Conservation (phyloP, 352 stramenopile species). For the Globisporangium alternatum region DNA sequence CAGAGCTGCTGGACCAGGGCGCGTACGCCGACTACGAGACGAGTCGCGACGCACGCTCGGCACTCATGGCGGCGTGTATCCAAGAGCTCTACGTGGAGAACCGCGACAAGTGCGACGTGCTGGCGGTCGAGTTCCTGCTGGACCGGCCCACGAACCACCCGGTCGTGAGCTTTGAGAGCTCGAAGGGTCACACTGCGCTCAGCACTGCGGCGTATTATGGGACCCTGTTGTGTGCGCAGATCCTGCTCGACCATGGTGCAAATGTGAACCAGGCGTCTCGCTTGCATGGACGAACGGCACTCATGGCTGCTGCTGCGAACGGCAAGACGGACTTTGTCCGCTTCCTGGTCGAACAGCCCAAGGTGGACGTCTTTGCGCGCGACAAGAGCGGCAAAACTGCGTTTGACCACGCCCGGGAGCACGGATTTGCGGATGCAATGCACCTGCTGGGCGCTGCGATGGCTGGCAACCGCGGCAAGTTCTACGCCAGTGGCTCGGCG, state of each 20-base stretch:
- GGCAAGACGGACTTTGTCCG: constrained; percentile 47
- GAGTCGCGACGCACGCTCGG: constrained; percentile 27
- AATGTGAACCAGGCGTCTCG: constrained; percentile 41
- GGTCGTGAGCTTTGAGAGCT: constrained; percentile 65
- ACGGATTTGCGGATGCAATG: constrained; percentile 29
- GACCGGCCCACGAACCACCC: constrained; percentile 47
- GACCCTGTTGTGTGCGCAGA: constrained; percentile 44
- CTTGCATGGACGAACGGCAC: constrained; percentile 33
- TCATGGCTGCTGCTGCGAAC: constrained; percentile 59
- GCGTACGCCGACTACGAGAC: constrained; percentile 74
- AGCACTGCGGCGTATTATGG: constrained; percentile 42
- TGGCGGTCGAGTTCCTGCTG: constrained; percentile 59
- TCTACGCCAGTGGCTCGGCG: constrained; percentile 34
- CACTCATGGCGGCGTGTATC: constrained; percentile 51
- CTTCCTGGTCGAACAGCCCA: constrained; percentile 42
- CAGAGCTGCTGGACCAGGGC: constrained; percentile 45
- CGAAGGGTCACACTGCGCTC: constrained; percentile 41
- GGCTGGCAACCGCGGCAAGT: constrained; percentile 33
- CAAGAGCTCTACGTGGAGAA: constrained; percentile 64
- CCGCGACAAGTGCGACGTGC: constrained; percentile 40
- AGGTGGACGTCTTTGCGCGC: constrained; percentile 31
- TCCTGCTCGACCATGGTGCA: constrained; percentile 50
- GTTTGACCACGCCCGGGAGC: constrained; percentile 34
- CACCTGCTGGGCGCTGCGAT: constrained; percentile 44
- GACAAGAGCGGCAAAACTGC: constrained; percentile 41